Evolutionary conservation across 1,284 basidiomycete genomes (phyloP).

Genomic region (Sanghuangporus baumii): DNA sequence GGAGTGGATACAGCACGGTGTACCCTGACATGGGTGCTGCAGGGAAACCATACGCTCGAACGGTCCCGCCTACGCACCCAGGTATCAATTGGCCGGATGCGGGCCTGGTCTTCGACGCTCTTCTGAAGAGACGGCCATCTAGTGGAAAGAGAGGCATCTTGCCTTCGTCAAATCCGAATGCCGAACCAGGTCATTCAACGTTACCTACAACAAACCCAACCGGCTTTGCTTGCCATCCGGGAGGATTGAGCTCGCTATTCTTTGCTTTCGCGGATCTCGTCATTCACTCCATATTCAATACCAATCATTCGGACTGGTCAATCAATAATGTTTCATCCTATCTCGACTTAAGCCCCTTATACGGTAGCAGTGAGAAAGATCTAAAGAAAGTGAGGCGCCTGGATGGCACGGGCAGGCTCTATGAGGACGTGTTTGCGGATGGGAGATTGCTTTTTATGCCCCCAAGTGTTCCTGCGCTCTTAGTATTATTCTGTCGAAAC

Average conservation of each 20-base stretch:
- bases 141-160: conserved; percentile 39
- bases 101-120: conserved; percentile 64
- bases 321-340: conserved; percentile 72
- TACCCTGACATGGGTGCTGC: conserved; percentile 54
- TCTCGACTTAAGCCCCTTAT: conserved; percentile 72
- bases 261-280: conserved; percentile 77
- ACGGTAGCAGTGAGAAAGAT: conserved; percentile 68
- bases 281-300: conserved; percentile 72
- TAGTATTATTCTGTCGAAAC: conserved; percentile 78
- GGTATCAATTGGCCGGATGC: conserved; percentile 57
- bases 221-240: conserved; percentile 25
- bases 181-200: conserved; percentile 7
- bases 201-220: conserved; percentile 12
- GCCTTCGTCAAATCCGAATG: conserved; percentile 31
- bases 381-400: conserved; percentile 60
- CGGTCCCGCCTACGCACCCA: conserved; percentile 50
- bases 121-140: conserved; percentile 52
- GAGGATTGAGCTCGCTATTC: conserved; percentile 56
- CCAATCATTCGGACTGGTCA: conserved; percentile 43
- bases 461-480: conserved; percentile 64
- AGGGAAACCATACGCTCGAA: conserved; percentile 64
- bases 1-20: conserved; percentile 52
- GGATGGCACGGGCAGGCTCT: conserved; percentile 61
- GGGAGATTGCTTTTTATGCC: conserved; percentile 68
- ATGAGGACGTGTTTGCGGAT: conserved; percentile 69